phyloP scores from a whole-genome alignment of 148 eudicot species.

The Rheum nobile region DNA sequence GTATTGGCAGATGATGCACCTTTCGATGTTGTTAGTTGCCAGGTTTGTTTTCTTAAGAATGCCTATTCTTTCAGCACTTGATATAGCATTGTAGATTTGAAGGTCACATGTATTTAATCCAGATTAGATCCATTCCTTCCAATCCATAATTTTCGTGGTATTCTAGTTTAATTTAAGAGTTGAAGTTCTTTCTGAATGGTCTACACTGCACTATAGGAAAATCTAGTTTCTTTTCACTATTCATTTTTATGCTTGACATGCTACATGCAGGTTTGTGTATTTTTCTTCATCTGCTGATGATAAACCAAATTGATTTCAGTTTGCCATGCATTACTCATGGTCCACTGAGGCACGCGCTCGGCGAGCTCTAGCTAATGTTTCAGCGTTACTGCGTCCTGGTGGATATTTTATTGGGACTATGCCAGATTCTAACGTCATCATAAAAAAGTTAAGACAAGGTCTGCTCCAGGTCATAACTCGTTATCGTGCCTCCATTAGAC shows the following conservation, averaged over 20 bases:
- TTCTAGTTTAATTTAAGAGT: background rate
- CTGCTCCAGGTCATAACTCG: background rate
- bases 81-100: background rate
- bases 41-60: slow-evolving; percentile 34
- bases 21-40: slow-evolving; percentile 93
- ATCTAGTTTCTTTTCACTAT: background rate
- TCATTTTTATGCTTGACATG: background rate
- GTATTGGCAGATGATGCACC: slow-evolving; percentile 86
- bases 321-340: slow-evolving; percentile 99
- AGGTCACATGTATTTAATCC: background rate
- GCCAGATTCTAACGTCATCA: slow-evolving; percentile 97
- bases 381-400: slow-evolving; percentile 94
- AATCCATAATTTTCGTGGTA: background rate
- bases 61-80: background rate
- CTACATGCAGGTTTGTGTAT: background rate
- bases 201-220: background rate
- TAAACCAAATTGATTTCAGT: slow-evolving; percentile 36
- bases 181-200: background rate
- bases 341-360: slow-evolving; percentile 99
- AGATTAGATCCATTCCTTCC: background rate
- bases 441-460: slow-evolving; percentile 94
- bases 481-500: background rate
- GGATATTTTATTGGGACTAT: slow-evolving; percentile 95
- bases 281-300: background rate
- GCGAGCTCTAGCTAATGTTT: slow-evolving; percentile 89